A percentile compares a stretch with the other conserved stretches of the same genome.
Conservation (phyloP, 192 early-diverging fungal species). For the Gonapodya sp. region DNA sequence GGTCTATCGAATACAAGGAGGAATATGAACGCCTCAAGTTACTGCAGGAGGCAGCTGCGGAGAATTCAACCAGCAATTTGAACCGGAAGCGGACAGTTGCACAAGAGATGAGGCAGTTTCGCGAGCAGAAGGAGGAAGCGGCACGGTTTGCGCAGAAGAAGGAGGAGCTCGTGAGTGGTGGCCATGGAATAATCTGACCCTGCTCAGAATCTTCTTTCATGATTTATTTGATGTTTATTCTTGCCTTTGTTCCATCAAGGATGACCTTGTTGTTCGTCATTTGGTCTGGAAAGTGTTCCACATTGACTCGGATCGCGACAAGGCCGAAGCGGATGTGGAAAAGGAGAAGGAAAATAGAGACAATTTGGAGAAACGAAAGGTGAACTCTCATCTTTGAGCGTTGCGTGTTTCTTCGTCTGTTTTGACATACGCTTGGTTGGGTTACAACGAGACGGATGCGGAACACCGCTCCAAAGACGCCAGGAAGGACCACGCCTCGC, state of each 20-base stretch:
- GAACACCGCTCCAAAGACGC: conserved; percentile 51
- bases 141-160: conserved; percentile 64
- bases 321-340: conserved; percentile 48
- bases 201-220: no score
- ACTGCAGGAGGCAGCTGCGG: conserved; percentile 74
- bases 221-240: background rate
- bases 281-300: conserved; percentile 90
- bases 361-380: conserved; percentile 32
- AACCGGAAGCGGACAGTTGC: conserved; percentile 83
- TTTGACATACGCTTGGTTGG: background rate
- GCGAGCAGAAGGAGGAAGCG: conserved; percentile 85
- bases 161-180: conserved; percentile 37
- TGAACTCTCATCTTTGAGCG: conserved; percentile 4
- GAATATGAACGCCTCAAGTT: conserved; percentile 81
- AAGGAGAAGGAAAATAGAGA: conserved; percentile 35
- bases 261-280: conserved; percentile 52
- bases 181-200: background rate
- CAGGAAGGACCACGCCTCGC: conserved; percentile 62
- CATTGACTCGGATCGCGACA: conserved; percentile 56
- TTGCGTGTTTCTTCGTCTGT: background rate
- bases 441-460: conserved; percentile 21
- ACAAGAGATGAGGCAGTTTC: conserved; percentile 84
- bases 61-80: conserved; percentile 79
- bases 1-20: conserved; percentile 75
- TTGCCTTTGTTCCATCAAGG: conserved; percentile 23